These are phyloP conservation scores for Microbotryum intermedium DNA, from an alignment of 1,284 basidiomycete genomes.

Conservation along the genomic window DNA sequence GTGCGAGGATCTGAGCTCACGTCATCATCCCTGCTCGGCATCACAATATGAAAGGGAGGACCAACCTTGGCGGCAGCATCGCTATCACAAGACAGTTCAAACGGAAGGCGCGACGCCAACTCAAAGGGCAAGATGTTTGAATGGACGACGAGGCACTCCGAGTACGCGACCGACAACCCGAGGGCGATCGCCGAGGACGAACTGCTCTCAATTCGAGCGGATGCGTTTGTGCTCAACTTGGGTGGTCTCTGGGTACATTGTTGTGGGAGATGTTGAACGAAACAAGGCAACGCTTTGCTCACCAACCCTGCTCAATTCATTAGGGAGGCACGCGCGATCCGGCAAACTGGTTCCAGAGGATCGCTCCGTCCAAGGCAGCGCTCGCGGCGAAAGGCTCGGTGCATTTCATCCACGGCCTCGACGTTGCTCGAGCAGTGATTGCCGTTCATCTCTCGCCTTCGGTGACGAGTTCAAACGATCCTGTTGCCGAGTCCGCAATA, in stretches of 20 bases:
- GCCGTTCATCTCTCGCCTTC: conserved; percentile 24
- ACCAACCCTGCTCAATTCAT: neutral
- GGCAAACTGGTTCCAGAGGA: conserved; percentile 48
- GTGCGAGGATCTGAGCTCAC: too few species aligned
- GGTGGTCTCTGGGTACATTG: conserved; percentile 48
- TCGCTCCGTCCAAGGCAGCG: conserved; percentile 51
- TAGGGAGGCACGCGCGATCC: conserved; percentile 47
- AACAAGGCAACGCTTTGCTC: neutral
- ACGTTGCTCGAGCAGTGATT: conserved; percentile 51
- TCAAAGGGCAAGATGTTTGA: conserved; percentile 1
- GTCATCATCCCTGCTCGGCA: too few species aligned
- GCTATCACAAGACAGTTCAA: neutral
- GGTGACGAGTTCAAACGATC: neutral
- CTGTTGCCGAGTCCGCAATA: neutral
- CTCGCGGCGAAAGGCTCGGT: conserved; percentile 48
- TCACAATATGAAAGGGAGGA: conserved; percentile 22
- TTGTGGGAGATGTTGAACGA: neutral
- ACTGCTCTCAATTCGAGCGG: conserved; percentile 44
- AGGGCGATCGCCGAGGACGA: conserved; percentile 51
- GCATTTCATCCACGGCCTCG: conserved; percentile 44
- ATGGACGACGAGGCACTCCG: conserved; percentile 52
- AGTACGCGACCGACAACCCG: conserved; percentile 40
- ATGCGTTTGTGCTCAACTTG: conserved; percentile 53
- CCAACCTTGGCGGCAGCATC: conserved; percentile 28
- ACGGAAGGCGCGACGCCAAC: conserved; percentile 9